Base-by-base conservation (phyloP, 768 basidiomycete genomes). In the Punctularia strigosozonata region DNA sequence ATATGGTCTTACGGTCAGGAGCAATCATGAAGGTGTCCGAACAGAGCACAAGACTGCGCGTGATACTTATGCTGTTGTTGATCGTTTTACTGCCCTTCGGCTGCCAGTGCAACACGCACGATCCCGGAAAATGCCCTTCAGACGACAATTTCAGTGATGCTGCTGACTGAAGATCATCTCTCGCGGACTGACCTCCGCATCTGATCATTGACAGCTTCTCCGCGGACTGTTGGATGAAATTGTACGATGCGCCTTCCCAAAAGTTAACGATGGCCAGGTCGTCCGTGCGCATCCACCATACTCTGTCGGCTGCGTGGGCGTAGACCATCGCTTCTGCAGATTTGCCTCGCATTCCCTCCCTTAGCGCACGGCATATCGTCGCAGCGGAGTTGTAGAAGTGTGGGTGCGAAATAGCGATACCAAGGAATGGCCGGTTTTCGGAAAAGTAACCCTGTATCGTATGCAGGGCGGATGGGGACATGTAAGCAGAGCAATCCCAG, bases 51-150 rank as follows among this genome's bases (percentile, higher is more conserved):
- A 34, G 10, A 8, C 33, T 19, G 10, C 15, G 10, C 28, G 10
- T 30, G 28, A 15, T 30, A 30, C 10, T 10, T 30, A 15, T 30
- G 28, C 10, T 30, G 33, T 13, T 8, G 33, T 34, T 19, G 33
- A 19, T 8, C 10, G 33, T 8, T 12, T 8, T 15, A 15, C 26
- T 28, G 8, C 26, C 26, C 10, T 28, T 28, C 10, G 26, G 33
- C 10, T 34, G 8, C 33, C 33, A 34, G 19, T 34, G 33, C 33
- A 34, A 34, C 10, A 34, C 33, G 19, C 33, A 10, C 33, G 33
- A 34, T 12, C 33, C 33, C 13, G 33, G 33, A 19, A 34, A 34
- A 19, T 34, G 33, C 8, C 33, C 33, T 34, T 10, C 13, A 20
- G 7, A 10, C 13, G 33, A 19, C 10, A 8, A 19, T 34, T 34